These are phyloP conservation scores for Mycena haematopus DNA, from an alignment of 768 basidiomycete species.

Conservation along the genomic window DNA sequence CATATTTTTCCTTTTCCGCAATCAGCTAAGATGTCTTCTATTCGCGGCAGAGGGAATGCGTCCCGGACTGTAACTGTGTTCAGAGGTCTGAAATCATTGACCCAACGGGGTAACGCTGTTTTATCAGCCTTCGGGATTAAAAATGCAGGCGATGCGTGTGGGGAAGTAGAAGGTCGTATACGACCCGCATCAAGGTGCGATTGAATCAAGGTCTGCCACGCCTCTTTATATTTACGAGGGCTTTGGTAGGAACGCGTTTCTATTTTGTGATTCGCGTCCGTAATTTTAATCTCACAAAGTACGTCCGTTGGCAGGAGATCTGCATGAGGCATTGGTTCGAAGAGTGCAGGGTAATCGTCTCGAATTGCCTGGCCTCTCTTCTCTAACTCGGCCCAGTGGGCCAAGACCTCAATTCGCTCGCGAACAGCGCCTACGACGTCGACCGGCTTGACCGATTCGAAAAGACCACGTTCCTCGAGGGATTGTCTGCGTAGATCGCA, in stretches of 20 bases:
- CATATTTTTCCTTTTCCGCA: too few relatives aligned
- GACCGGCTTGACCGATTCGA: neutral
- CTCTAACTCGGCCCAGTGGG: too few relatives aligned
- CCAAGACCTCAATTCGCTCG: too few relatives aligned
- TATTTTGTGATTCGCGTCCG: slow-evolving; percentile 17
- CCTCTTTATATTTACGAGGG: slow-evolving; percentile 34
- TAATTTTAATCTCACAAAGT: slow-evolving; percentile 26
- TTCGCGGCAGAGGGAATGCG: slow-evolving; percentile 26
- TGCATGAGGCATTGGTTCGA: slow-evolving; percentile 28
- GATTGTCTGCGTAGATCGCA: neutral
- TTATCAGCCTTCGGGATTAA: slow-evolving; percentile 34
- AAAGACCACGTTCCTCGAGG: neutral
- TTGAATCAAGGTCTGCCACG: slow-evolving; percentile 38
- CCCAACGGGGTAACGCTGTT: slow-evolving; percentile 22
- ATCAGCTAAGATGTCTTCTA: too few relatives aligned
- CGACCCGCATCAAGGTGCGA: slow-evolving; percentile 40
- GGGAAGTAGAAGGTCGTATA: slow-evolving; percentile 35
- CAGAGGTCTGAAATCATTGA: slow-evolving; percentile 28
- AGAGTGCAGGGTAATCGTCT: neutral
- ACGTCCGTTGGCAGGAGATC: slow-evolving; percentile 28
- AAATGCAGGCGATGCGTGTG: slow-evolving; percentile 40
- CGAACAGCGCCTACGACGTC: too few relatives aligned
- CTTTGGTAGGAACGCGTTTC: slow-evolving; percentile 31
- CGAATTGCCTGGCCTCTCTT: too few relatives aligned
- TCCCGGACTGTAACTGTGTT: slow-evolving; percentile 29